These are phyloP conservation scores for Letharia lupina DNA, from an alignment of 495 filamentous ascomycete genomes.

Conservation along the genomic window DNA sequence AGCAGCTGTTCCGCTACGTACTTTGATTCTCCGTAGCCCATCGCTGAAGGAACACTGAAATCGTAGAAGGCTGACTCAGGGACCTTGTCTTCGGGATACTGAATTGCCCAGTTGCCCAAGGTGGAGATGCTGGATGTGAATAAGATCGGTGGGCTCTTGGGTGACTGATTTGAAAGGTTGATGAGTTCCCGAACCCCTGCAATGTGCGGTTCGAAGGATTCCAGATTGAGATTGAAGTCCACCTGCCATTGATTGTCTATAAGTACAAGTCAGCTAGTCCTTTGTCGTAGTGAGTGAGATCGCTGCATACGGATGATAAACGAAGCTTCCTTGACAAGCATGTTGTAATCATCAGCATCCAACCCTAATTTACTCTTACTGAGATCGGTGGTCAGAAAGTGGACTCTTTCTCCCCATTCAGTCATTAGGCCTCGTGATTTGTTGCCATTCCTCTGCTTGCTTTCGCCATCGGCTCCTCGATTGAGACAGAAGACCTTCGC, in stretches of 20 bases:
- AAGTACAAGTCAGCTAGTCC: neutral
- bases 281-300: neutral
- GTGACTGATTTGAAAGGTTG: neutral
- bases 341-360: slow-evolving; percentile 19
- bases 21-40: slow-evolving; percentile 23
- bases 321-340: slow-evolving; percentile 5
- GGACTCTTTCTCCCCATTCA: slow-evolving; percentile 9
- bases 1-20: slow-evolving; percentile 31
- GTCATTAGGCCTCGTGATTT: slow-evolving; percentile 1
- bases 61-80: slow-evolving; percentile 16
- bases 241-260: slow-evolving; percentile 30
- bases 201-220: slow-evolving; percentile 29
- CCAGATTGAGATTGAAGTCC: slow-evolving; percentile 30
- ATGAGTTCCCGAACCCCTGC: slow-evolving; percentile 26
- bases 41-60: slow-evolving; percentile 11
- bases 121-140: neutral
- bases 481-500: slow-evolving; percentile 49
- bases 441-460: neutral
- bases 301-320: slow-evolving; percentile 27
- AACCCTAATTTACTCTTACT: slow-evolving; percentile 26
- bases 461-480: slow-evolving; percentile 24
- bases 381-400: slow-evolving; percentile 23
- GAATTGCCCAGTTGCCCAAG: neutral
- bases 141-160: neutral
- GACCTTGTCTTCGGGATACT: slow-evolving; percentile 2